Base-by-base conservation (phyloP, 805 yeast species). In the Ascoidea asiatica region DNA sequence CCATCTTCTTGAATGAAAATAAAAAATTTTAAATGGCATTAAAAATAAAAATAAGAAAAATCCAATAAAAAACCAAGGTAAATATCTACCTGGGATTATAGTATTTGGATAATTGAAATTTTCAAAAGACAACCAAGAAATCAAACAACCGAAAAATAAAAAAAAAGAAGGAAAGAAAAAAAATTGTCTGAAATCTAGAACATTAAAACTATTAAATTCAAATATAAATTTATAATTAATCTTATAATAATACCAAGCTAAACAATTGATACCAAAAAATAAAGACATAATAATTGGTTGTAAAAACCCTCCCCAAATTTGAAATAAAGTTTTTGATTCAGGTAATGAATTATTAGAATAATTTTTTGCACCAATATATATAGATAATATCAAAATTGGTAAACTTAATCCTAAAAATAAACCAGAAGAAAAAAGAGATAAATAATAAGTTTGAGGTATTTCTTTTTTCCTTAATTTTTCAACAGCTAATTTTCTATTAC, bases 301-400 rank as follows among this genome's bases (percentile, higher is more conserved):
- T 52, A 87, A 73, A 59, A 87, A 88, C 1, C 97, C 97, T 6
- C 81, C 97, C 95, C 96, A 92, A 3, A 92, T 69, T 54, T 94
- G 97, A 38, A 90, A 60, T 45, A 90, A 55, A 47, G 64, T 79
- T 39, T 60, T 64, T 0, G 80, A 83, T 48, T 80, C 82, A 0
- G 76, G 75, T 2, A 75, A 57, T 1, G 56, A 57, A 0, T 69
- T 66, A 4, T 46, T 48, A 0, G 69, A 65, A 17, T 65, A 59
- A 13, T 61, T 56, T 1, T 57, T 45, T 8, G 80, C 60, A 0
- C 80, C 88, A 3, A 62, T 50, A 44, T 69, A 71, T 1, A 86
- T 46, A 0, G 83, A 81, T 45, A 78, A 70, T 0, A 69, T 56
- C n/a, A 84, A 64, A 17, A 92, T 62, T 1, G 95, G 90, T 2